Percentiles rank a stretch among this genome's conserved stretches.
Conservation (phyloP, 2,329 filamentous ascomycete species). For the Ploettnerulaceae sp. region DNA sequence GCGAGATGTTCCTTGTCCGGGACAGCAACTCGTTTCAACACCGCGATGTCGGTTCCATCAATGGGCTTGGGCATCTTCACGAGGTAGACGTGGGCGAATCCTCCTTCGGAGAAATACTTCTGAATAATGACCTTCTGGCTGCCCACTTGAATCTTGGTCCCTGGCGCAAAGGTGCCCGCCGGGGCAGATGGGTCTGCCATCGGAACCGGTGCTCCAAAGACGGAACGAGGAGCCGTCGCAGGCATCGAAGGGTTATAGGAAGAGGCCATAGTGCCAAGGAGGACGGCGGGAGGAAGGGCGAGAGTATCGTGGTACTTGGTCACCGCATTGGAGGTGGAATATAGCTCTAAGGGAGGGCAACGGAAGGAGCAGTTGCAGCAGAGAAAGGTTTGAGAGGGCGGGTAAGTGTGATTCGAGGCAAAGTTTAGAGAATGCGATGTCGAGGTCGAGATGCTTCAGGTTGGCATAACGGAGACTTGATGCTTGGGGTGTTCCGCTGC, state of each 20-base stretch:
- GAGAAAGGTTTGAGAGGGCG: not conserved
- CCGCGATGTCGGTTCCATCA: conserved; percentile 36
- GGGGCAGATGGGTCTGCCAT: conserved; percentile 46
- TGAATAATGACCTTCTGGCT: conserved; percentile 89
- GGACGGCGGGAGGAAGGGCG: conserved; percentile 16
- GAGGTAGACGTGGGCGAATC: conserved; percentile 97
- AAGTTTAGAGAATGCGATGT: conserved; percentile 9
- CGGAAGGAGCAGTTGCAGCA: conserved; percentile 6
- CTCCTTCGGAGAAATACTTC: conserved; percentile 95
- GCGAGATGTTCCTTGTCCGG: conserved; percentile 92
- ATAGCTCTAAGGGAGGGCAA: conserved; percentile 4
- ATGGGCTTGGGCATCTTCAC: conserved; percentile 69
- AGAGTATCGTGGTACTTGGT: conserved; percentile 16
- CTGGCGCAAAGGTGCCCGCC: conserved; percentile 84
- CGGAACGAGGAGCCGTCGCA: conserved; percentile 38
- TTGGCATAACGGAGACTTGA: conserved; percentile 7
- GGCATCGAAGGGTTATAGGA: conserved; percentile 38
- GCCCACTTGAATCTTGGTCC: conserved; percentile 95
- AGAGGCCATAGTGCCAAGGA: conserved; percentile 36
- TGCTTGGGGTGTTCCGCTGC: conserved; percentile 1
- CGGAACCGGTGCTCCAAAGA: conserved; percentile 42
- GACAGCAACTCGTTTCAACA: conserved; percentile 76
- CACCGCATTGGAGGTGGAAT: conserved; percentile 31
- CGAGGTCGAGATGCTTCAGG: conserved; percentile 10
- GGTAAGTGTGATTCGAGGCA: not conserved